Evolutionary conservation across 495 filamentous ascomycete species (phyloP), one percentile per base, ranked within the genome.

Genomic region (Neurospora discreta): DNA sequence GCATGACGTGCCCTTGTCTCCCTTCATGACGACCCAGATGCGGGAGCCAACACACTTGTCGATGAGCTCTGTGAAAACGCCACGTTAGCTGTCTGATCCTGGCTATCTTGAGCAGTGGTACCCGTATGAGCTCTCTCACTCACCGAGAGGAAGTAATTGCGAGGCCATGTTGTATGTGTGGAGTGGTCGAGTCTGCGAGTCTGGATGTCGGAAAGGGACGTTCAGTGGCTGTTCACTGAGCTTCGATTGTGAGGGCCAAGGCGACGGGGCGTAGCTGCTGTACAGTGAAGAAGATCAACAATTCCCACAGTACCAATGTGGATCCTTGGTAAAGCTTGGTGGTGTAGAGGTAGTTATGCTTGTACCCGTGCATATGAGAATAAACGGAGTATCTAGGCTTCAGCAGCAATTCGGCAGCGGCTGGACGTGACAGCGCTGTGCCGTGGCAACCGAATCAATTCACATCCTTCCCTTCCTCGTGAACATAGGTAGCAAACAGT

Each of bases 11-110:
- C 95, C 95, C 85, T 98, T 98, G 81, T 98, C 95, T 73, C 93
- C 93, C 83, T 98, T 98, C 95, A 98, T 98, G 81, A 99, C 88
- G 71, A 99, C 94, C 95, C 95, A 98, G 81, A 99, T 97, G 76
- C 90, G 90, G 26, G 95, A 98, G 43, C 96, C 95, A 71, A 98
- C 93, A 82, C 96, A 98, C 82, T 98, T 97, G 83, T 99, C 95
- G 82, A 99, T 97, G 77, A 99, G 87, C 81, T 99, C 95, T 98
- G 75, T 70, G 3, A 11, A n/a, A 39, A 39, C 75, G 40, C 5
- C 46, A 58, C 76, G 77, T 77, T 33, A 76, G 72, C 8, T 39
- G 65, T 68, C 23, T 58, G 26, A 16, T 39, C 0, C 36, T 69
- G 42, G 15, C 16, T 16, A 13, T 71, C 18, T 15, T 15, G 5